These are phyloP conservation scores for Backusella westeae DNA, from an alignment of 192 early-diverging fungal genomes.

Conservation along the genomic window DNA sequence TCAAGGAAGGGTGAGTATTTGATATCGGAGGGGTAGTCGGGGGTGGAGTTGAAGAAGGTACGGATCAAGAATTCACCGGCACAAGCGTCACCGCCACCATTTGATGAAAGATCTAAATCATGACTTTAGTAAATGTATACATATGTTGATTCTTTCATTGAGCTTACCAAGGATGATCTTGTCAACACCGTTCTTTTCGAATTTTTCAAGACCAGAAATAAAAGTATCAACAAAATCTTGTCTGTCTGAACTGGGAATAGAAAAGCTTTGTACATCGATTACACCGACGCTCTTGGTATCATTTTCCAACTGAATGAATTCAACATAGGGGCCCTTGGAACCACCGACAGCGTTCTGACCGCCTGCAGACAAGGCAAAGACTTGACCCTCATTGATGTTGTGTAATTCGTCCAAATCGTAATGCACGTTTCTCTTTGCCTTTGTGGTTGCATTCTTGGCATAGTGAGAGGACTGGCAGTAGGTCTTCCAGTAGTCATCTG, in stretches of 20 bases:
- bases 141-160: neutral
- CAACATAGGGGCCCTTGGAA: neutral
- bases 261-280: slow-evolving; percentile 36
- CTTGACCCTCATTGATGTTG: slow-evolving; percentile 23
- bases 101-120: slow-evolving; percentile 24
- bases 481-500: slow-evolving; percentile 25
- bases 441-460: neutral
- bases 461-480: slow-evolving; percentile 29
- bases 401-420: slow-evolving; percentile 17
- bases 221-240: slow-evolving; percentile 29
- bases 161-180: slow-evolving; percentile 32
- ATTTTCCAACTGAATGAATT: slow-evolving; percentile 21
- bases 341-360: slow-evolving; percentile 4
- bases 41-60: slow-evolving; percentile 27
- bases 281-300: slow-evolving; percentile 26
- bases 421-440: slow-evolving; percentile 7
- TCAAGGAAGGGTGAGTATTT: slow-evolving; percentile 34
- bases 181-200: slow-evolving; percentile 24
- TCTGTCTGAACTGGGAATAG: slow-evolving; percentile 24
- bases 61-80: slow-evolving; percentile 38
- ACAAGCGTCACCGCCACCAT: slow-evolving; percentile 38
- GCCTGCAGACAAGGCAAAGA: slow-evolving; percentile 21
- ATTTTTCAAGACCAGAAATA: slow-evolving; percentile 19
- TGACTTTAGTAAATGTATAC: neutral
- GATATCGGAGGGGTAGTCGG: slow-evolving; percentile 35